Conservation (phyloP, 108 stramenopile genomes). For the Nitzschia sp. region DNA sequence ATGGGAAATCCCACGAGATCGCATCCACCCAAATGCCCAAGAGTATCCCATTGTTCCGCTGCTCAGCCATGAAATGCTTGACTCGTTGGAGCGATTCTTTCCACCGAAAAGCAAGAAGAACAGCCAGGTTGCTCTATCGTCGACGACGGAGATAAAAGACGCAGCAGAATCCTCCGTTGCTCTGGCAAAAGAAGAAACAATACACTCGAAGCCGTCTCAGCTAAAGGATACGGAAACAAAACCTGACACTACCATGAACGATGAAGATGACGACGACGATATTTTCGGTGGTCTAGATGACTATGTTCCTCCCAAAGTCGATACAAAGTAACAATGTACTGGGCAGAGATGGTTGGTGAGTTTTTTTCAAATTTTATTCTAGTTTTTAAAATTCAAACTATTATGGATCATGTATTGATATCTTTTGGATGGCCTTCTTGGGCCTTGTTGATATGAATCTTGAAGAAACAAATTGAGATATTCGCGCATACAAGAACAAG, state of each 20-base stretch:
- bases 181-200: too few relatives aligned
- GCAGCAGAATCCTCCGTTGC: background rate
- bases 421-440: too few relatives aligned
- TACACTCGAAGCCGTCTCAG: background rate
- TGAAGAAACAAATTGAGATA: too few relatives aligned
- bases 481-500: too few relatives aligned
- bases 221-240: background rate
- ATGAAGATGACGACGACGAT: conserved; percentile 64
- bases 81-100: background rate
- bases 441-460: too few relatives aligned
- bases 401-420: too few relatives aligned
- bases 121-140: too few relatives aligned
- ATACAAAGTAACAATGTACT: background rate
- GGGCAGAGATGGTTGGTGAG: too few relatives aligned
- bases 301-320: conserved; percentile 41
- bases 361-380: too few relatives aligned
- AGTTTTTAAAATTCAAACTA: too few relatives aligned
- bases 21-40: background rate
- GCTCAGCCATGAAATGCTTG: background rate
- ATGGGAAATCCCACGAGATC: conserved; percentile 42
- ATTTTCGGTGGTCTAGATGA: conserved; percentile 71
- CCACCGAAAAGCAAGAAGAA: background rate
- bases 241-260: background rate
- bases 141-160: background rate
- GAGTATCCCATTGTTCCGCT: background rate